These are phyloP conservation scores for Aschersonia sp. DNA, from an alignment of 2,329 filamentous ascomycete species.

Conservation along the genomic window DNA sequence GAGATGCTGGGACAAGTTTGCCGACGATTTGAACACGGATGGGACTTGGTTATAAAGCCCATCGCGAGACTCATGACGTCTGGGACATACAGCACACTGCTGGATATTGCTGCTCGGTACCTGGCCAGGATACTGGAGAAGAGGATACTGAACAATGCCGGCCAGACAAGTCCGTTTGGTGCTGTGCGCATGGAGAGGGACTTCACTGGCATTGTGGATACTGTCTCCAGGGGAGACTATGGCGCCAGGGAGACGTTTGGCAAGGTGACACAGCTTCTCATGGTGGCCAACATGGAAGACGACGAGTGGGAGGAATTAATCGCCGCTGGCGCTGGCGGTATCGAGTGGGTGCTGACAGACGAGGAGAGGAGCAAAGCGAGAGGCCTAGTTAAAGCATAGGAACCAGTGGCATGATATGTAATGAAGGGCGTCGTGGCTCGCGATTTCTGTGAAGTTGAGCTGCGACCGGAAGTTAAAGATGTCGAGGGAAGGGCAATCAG, in stretches of 20 bases:
- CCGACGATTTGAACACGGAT: constrained; percentile 68
- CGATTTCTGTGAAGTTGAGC: no score
- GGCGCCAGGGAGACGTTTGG: constrained; percentile 63
- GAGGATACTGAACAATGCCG: constrained; percentile 67
- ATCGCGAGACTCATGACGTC: constrained; percentile 73
- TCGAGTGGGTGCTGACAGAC: constrained; percentile 56
- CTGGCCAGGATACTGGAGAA: constrained; percentile 75
- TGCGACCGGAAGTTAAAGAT: no score
- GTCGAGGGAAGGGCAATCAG: no score
- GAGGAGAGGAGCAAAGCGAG: constrained; percentile 65
- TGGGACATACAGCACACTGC: constrained; percentile 59
- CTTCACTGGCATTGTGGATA: constrained; percentile 58
- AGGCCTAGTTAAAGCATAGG: constrained; percentile 36
- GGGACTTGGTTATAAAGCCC: constrained; percentile 75
- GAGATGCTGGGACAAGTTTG: constrained; percentile 53
- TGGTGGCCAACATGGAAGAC: constrained; percentile 88
- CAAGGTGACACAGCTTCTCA: constrained; percentile 63
- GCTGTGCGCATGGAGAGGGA: constrained; percentile 76
- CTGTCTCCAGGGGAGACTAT: constrained; percentile 59
- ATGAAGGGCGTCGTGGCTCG: no score
- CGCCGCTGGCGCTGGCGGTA: constrained; percentile 40
- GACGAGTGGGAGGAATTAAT: constrained; percentile 81
- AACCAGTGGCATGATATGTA: neutral
- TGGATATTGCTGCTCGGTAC: constrained; percentile 60
- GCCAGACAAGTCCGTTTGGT: constrained; percentile 67